Base-by-base conservation (phyloP, 129 eudicot species). In the Oenanthe sinensis region DNA sequence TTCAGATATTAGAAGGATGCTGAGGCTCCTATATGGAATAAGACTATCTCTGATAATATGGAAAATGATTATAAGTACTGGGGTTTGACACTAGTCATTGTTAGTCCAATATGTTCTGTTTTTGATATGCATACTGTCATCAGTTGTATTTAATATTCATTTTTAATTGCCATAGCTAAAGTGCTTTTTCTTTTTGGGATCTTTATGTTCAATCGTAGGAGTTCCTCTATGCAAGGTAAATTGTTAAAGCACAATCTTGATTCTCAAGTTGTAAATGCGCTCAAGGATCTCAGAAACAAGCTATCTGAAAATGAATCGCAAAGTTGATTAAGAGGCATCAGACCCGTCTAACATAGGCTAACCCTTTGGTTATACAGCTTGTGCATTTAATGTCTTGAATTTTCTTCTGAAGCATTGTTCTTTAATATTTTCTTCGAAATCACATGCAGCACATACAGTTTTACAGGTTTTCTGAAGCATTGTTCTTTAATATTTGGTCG, bases 211-310 rank as follows among this genome's bases (percentile, higher is more conserved):
- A 16, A 67, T 67, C 33, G 33, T 9, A 67, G 72, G 72, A 67
- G 72, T 33, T 84, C 88, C 63, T 88, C 96, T 20, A 82, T 93
- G 86, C 89, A 87, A 80, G 96, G 96, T 73, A 89, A 87, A 83
- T 71, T 93, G 80, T 82, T 91, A 83, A 91, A 89, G 93, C 93
- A 89, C 85, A 88, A 89, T 85, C 97, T 91, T 71, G 93, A 88
- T 84, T 74, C 98, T 8, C 84, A 82, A 67, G 91, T 93, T 28
- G 97, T 93, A 52, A 85, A 89, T 83, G 98, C 97, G 77, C 95
- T 93, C 80, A 93, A 87, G 83, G 97, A 91, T 86, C 93, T 93
- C 45, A 88, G 91, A 82, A 87, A 85, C 86, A 82, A 89, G 85
- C 89, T 91, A 43, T 85, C 91, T 6, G 85, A 83, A 78, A 85